phyloP scores from a whole-genome alignment of 306 rosid species.

The Malus fusca region DNA sequence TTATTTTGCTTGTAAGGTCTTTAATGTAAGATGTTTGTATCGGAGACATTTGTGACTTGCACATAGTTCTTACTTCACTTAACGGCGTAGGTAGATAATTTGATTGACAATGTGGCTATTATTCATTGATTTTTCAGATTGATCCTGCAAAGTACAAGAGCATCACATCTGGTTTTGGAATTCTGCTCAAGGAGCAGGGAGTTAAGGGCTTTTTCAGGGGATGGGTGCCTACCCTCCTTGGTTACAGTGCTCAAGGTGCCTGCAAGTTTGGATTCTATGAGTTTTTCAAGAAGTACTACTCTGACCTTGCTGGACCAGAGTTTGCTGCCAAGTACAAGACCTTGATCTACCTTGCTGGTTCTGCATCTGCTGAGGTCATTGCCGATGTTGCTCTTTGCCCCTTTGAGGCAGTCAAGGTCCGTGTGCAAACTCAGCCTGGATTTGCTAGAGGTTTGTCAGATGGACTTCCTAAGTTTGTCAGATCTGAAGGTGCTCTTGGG shows the following conservation, averaged over 20 bases:
- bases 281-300: conserved; percentile 87
- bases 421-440: conserved; percentile 97
- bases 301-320: conserved; percentile 96
- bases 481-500: conserved; percentile 87
- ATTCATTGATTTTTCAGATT: conserved; percentile 46
- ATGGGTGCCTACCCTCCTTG: conserved; percentile 96
- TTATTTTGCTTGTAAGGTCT: background rate
- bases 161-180: conserved; percentile 85
- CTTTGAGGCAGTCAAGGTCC: conserved; percentile 92
- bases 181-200: conserved; percentile 89
- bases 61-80: background rate
- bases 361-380: conserved; percentile 95
- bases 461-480: conserved; percentile 82
- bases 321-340: conserved; percentile 93
- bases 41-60: background rate
- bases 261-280: conserved; percentile 96
- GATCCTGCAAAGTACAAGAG: conserved; percentile 83
- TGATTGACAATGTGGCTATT: background rate
- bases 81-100: background rate
- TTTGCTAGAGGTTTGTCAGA: conserved; percentile 88
- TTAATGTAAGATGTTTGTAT: background rate
- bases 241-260: conserved; percentile 99
- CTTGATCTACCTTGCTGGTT: conserved; percentile 95
- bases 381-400: conserved; percentile 97
- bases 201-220: conserved; percentile 83